Evolutionary conservation across 2,329 filamentous ascomycete species (phyloP).

Genomic region (Mycosphaerella sp.): DNA sequence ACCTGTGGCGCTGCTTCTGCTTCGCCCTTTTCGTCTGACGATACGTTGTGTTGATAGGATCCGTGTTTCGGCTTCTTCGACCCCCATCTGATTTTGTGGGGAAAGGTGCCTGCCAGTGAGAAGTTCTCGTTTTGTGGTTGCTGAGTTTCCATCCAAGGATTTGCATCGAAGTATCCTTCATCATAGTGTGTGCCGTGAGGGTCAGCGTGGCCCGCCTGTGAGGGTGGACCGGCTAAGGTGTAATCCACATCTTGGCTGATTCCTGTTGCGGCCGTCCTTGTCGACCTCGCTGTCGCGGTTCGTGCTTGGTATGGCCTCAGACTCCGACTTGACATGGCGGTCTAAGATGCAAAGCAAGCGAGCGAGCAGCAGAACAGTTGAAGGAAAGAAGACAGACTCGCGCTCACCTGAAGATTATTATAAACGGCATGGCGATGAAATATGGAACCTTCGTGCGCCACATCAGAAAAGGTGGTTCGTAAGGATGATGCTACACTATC

Average conservation of each 20-base stretch:
- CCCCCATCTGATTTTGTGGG: conserved; percentile 23
- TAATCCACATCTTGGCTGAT: conserved; percentile 15
- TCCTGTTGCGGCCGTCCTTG: conserved; percentile 8
- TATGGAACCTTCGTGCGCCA: background rate
- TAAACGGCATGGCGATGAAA: conserved; percentile 4
- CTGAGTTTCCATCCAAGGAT: conserved; percentile 24
- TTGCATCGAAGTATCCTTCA: conserved; percentile 25
- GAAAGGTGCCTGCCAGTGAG: conserved; percentile 24
- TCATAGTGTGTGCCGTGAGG: conserved; percentile 26
- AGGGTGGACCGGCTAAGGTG: conserved; percentile 14
- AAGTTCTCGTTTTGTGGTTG: conserved; percentile 20
- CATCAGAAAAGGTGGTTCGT: conserved; percentile 7
- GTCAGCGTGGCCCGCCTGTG: conserved; percentile 6
- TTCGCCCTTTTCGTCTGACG: conserved; percentile 19
- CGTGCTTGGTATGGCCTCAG: conserved; percentile 8
- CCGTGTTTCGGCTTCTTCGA: conserved; percentile 12
- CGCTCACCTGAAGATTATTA: conserved; percentile 1
- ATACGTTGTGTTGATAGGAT: conserved; percentile 9
- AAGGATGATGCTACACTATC: conserved; percentile 11
- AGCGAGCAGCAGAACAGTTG: no score
- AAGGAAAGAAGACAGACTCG: conserved; percentile 5
- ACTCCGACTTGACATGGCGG: conserved; percentile 11
- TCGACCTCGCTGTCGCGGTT: conserved; percentile 8
- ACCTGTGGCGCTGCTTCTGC: conserved; percentile 25
- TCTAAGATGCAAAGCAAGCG: conserved; percentile 6